Base-by-base conservation (phyloP, 768 basidiomycete species). In the Leccinum incarnatum region DNA sequence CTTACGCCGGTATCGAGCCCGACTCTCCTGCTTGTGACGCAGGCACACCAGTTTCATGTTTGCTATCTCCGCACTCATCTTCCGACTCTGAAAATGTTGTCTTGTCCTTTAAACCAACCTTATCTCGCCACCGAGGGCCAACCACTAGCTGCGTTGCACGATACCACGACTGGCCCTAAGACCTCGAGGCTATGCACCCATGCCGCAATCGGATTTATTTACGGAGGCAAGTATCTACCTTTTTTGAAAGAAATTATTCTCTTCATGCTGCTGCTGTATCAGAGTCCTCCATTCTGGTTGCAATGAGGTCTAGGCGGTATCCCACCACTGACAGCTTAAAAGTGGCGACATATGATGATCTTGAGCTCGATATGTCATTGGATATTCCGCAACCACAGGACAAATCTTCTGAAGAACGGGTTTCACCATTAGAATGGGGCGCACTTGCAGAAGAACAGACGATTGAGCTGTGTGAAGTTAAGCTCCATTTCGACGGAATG, bases 1-100 rank as follows among this genome's bases (percentile, higher is more conserved):
- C 63, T 63, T 10, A 79, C 81, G 17, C 83, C 82, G 4, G 69
- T 83, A 2, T 79, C 82, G 17, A 77, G 75, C 50, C 80, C 82
- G n/a, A 81, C 81, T 8, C 75, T 91, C 46, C 61, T 88, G 11
- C 75, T 89, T 12, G 83, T 91, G 15, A 88, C 87, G 0, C 82
- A 89, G 71, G 78, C 83, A 56, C 83, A 85, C 52, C 78, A 77
- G 34, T 72, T 86, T 19, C 77, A 82, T 52, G 67, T 86, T 49
- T 83, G 79, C 68, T 85, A 82, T 64, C 67, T 84, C 47, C 82
- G 81, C 15, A 74, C 80, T 49, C 79, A 80, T 62, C 49, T 66
- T 2, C 66, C 77, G 2, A 69, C 75, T 9, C 64, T 87, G 29
- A 81, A 78, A 66, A 75, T 78, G 45, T 64, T 85, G 30, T 79